Base-by-base conservation (phyloP, 208 protist species). In the Wallacemonas sp. region DNA sequence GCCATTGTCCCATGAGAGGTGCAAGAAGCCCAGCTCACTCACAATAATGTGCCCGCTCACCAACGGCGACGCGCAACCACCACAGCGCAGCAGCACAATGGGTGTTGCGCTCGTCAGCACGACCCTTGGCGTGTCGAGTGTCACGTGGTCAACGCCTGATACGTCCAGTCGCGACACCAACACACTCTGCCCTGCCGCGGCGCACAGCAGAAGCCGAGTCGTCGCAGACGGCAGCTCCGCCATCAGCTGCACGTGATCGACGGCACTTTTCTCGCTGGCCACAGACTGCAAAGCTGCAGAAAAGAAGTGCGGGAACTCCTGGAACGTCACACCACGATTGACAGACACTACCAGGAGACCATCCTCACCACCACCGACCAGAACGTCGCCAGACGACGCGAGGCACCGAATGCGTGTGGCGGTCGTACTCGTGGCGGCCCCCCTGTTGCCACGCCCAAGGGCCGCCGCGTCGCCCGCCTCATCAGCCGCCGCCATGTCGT, bases 261-360 rank as follows among this genome's bases (percentile, higher is more conserved):
- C 44, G 4, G n/a, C 9, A 17, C 12, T 16, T 21, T 52, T 30
- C 4, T 17, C 32, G 19, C 23, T n/a, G 16, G 17, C 39, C 2
- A 6, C n/a, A 29, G 23, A 11, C n/a, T 3, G 32, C 23, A 66
- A 17, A 41, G 44, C 61, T 2, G 30, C 61, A 9, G 30, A 72
- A 27, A 62, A 24, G 21, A 67, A 63, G 52, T 60, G 56, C 23
- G 68, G 57, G 17, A 82, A 26, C 14, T 5, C 33, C 19, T 19
- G 32, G 70, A 91, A 91, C 1, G 62, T 80, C 11, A 92, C 74
- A 39, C 88, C 88, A 24, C 80, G 72, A 56, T 94, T 79, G n/a
- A 63, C 72, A 1, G 85, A 92, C 47, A 92, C 72, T 9, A 76
- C 74, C n/a, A 94, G 68, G 55, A 88, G 83, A 23, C 68, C 75